These are phyloP conservation scores for Suillus bovinus DNA, from an alignment of 768 basidiomycete genomes.

Conservation along the genomic window DNA sequence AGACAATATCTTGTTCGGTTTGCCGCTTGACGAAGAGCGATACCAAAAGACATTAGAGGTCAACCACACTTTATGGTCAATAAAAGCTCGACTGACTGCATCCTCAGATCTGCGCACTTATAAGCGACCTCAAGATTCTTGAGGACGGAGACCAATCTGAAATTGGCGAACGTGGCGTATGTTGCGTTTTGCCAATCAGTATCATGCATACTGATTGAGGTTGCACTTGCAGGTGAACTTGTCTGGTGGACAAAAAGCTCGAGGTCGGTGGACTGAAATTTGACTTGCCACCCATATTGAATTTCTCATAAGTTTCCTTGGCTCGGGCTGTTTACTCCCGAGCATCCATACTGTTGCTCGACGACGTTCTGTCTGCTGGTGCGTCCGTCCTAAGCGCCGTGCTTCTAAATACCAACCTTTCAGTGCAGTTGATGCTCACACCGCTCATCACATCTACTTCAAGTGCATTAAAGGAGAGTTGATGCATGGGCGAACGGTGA, in stretches of 20 bases:
- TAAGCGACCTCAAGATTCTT: slow-evolving; percentile 75
- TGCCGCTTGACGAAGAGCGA: slow-evolving; percentile 71
- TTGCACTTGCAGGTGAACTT: slow-evolving; percentile 25
- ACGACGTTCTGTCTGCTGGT: slow-evolving; percentile 70
- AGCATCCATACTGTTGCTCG: slow-evolving; percentile 77
- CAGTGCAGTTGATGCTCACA: slow-evolving; percentile 75
- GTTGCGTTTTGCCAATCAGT: background rate
- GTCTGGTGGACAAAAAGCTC: slow-evolving; percentile 65
- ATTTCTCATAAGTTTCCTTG: slow-evolving; percentile 52
- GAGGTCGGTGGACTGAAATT: slow-evolving; percentile 42
- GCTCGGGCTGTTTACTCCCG: slow-evolving; percentile 90
- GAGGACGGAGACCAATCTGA: slow-evolving; percentile 89
- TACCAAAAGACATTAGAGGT: slow-evolving; percentile 80
- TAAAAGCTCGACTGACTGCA: background rate
- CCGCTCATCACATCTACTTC: slow-evolving; percentile 78
- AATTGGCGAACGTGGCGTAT: slow-evolving; percentile 83
- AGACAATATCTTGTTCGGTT: slow-evolving; percentile 79
- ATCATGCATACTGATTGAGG: background rate
- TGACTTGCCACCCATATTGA: background rate
- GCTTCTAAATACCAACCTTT: background rate
- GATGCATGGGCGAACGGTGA: slow-evolving; percentile 74
- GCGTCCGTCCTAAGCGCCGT: slow-evolving; percentile 10
- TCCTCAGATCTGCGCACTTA: slow-evolving; percentile 50
- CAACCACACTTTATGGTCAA: slow-evolving; percentile 12
- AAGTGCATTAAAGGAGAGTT: slow-evolving; percentile 81